Conservation (phyloP, 2,329 filamentous ascomycete species). For the Phaeoacremonium minimum region DNA sequence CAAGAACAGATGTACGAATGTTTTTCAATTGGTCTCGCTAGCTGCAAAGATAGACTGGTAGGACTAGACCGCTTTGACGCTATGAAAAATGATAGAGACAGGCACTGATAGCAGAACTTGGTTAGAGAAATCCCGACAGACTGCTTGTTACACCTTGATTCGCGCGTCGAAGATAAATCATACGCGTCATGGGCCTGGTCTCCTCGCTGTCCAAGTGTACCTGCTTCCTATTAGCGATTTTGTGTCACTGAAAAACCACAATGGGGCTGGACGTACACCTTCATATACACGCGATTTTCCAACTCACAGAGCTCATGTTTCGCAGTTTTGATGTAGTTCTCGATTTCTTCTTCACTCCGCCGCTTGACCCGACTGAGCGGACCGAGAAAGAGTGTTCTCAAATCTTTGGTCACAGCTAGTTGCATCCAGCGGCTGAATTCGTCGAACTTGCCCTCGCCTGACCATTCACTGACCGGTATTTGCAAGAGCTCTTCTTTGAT, state of each 20-base stretch:
- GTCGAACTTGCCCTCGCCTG: constrained; percentile 56
- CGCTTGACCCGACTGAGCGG: constrained; percentile 64
- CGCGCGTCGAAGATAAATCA: too few species aligned
- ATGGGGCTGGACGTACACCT: constrained; percentile 58
- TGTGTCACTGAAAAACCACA: constrained; percentile 1
- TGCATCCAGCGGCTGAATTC: constrained; percentile 82
- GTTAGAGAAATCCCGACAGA: too few species aligned
- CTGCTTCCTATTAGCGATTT: too few species aligned
- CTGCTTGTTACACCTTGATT: too few species aligned
- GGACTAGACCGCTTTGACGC: too few species aligned
- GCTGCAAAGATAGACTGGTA: too few species aligned
- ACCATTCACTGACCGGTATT: constrained; percentile 73
- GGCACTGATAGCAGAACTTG: too few species aligned
- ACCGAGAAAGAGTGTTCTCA: constrained; percentile 69
- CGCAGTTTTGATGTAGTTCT: constrained; percentile 56
- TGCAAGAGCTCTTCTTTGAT: constrained; percentile 66
- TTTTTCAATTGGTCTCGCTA: too few species aligned
- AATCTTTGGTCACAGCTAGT: constrained; percentile 66
- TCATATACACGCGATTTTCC: constrained; percentile 68
- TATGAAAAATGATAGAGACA: too few species aligned
- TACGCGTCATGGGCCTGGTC: too few species aligned
- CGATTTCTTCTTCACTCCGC: constrained; percentile 60
- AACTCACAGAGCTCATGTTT: constrained; percentile 66
- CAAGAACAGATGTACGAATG: too few species aligned
- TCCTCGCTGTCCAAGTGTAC: constrained; percentile 26